Base-by-base conservation (phyloP, 495 filamentous ascomycete species). In the Penicillium diatomitis region DNA sequence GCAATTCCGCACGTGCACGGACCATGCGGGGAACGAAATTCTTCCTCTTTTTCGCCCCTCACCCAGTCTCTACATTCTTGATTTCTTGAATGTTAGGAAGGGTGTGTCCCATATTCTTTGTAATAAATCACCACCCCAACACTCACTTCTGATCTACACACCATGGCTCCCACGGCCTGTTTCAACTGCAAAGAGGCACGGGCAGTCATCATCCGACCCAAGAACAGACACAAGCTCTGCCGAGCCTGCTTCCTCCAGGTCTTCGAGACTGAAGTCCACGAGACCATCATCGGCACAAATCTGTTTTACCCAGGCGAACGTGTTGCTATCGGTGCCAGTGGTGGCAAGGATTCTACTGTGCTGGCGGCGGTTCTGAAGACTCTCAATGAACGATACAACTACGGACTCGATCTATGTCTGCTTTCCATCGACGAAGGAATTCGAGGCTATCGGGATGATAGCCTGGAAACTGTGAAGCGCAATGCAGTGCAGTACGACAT, bases 401-500 rank as follows among this genome's bases (percentile, higher is more conserved):
- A 96, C 62, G 88, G 87, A 1, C 75, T 97, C 6, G 78, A 96
- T 27, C 78, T 98, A 3, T 76, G 91, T 4, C 77, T 98, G 0
- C 73, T 98, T 27, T 90, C 86, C 42, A 91, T 98, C 63, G 92
- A 98, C 61, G 92, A 98, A 65, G 92, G 92, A 11, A 98, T 98
- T 67, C 90, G 84, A 56, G 92, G 92, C 2, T 98, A 98, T 61
- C 80, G 92, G 45, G 92, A 98, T 64, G 90, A 97, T 69, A 90
- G 85, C 6, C 76, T 98, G 0, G 89, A 96, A 65, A 96, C 92
- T 1, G 92, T 98, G 44, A 96, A 95, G 77, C 73, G 90, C 53
- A 97, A 98, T 60, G 85, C 90, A 2, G 59, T 76, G 8, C 90
- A 97, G 63, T 96, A 96, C 63, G 78, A 83, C 8, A 91, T 98